A percentile compares a stretch with the other conserved stretches of the same genome.
Evolutionary conservation across 2,329 filamentous ascomycete species (phyloP).

Genomic region (Fusarium sarcochroum): DNA sequence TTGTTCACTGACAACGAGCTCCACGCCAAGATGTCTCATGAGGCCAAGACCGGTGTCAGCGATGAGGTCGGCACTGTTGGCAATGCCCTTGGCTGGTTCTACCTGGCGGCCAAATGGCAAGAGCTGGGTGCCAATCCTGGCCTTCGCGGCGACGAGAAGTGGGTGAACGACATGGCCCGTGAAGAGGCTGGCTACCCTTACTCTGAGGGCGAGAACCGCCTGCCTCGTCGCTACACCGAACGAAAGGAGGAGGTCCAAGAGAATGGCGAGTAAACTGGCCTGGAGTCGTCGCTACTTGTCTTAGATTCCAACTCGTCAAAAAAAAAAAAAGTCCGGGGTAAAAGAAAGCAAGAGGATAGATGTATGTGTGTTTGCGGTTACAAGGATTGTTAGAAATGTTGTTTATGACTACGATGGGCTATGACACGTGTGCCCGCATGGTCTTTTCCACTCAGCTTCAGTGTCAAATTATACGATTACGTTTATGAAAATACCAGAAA

Average conservation of each 20-base stretch:
- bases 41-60: conserved; percentile 76
- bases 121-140: conserved; percentile 64
- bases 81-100: conserved; percentile 82
- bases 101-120: conserved; percentile 77
- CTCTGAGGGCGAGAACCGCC: conserved; percentile 68
- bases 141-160: conserved; percentile 68
- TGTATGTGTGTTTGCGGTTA: conserved; percentile 12
- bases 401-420: conserved; percentile 29
- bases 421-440: conserved; percentile 18
- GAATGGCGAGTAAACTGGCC: conserved; percentile 24
- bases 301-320: not conserved
- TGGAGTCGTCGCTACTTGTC: not conserved
- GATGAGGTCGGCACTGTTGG: conserved; percentile 88
- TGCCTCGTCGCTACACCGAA: conserved; percentile 61
- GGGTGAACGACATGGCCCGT: conserved; percentile 59
- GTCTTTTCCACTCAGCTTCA: conserved; percentile 35
- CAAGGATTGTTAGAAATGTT: conserved; percentile 25
- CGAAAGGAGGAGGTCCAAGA: conserved; percentile 29
- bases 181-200: conserved; percentile 72
- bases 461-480: conserved; percentile 15
- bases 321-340: not conserved
- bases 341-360: conserved; percentile 20
- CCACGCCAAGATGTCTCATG: conserved; percentile 76
- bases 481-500: conserved; percentile 19
- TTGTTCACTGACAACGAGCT: conserved; percentile 76